Conservation (phyloP, 148 eudicot species). For the Fagopyrum homotropicum region DNA sequence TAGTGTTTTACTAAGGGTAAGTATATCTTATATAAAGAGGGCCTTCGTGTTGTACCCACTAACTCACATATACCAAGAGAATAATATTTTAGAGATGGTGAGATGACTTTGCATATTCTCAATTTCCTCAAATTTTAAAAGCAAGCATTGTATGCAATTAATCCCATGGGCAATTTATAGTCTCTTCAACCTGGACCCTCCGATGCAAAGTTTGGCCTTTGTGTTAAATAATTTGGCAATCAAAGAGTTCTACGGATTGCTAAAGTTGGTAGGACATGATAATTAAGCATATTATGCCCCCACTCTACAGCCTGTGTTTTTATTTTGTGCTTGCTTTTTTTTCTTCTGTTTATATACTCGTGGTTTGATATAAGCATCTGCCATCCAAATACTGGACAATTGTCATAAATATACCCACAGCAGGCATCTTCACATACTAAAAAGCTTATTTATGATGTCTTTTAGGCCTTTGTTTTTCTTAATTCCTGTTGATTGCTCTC, state of each 20-base stretch:
- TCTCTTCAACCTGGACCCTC: slow-evolving; percentile 3
- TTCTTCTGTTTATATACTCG: not conserved
- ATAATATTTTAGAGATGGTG: not conserved
- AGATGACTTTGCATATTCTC: slow-evolving; percentile 6
- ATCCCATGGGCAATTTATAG: not conserved
- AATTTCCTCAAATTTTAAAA: not conserved
- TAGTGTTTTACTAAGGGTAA: not conserved
- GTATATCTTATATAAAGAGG: slow-evolving; percentile 2
- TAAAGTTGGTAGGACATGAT: not conserved
- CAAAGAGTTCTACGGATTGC: slow-evolving; percentile 9
- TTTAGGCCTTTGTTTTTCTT: not conserved
- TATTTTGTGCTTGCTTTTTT: not conserved
- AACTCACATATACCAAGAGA: slow-evolving; percentile 8
- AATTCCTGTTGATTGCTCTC: slow-evolving; percentile 4
- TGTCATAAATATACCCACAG: not conserved
- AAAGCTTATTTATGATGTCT: not conserved
- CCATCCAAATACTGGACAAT: slow-evolving; percentile 12
- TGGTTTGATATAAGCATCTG: slow-evolving; percentile 11
- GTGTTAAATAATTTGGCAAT: slow-evolving; percentile 5
- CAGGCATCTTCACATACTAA: slow-evolving; percentile 2
- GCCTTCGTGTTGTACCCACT: not conserved
- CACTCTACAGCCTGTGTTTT: slow-evolving; percentile 10
- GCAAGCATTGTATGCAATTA: slow-evolving; percentile 3
- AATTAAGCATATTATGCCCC: not conserved
- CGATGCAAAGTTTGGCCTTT: slow-evolving; percentile 1